Conservation (phyloP, 345 rosid species). For the Erucastrum elatum region DNA sequence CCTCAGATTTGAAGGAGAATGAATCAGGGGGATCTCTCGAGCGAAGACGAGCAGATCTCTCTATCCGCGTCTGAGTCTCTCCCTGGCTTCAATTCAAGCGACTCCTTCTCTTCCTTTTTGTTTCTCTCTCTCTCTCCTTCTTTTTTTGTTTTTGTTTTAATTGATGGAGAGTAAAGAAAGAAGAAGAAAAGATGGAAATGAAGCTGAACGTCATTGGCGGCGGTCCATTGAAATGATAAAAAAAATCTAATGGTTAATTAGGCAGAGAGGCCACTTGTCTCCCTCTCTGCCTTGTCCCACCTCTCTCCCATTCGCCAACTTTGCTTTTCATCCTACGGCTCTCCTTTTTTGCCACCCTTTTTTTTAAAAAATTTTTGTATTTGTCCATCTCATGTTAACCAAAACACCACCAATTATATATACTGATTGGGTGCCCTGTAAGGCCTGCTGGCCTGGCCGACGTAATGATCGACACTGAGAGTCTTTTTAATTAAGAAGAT, state of each 20-base stretch:
- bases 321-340: constrained; percentile 24
- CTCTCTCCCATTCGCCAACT: constrained; percentile 10
- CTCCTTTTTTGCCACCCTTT: constrained; percentile 16
- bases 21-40: not conserved
- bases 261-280: not conserved
- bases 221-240: constrained; percentile 13
- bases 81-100: not conserved
- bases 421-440: not conserved
- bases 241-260: not conserved
- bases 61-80: not conserved
- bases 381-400: not conserved
- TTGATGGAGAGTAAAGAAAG: not conserved
- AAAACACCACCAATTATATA: not conserved
- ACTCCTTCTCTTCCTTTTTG: constrained; percentile 25
- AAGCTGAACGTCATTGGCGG: constrained; percentile 40
- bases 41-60: constrained; percentile 18
- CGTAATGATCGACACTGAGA: no score
- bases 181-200: constrained; percentile 6
- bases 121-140: not conserved
- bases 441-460: no score
- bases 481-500: no score
- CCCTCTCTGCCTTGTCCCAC: no score
- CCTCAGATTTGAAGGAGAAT: constrained; percentile 18
- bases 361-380: not conserved
- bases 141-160: not conserved